Conservation (phyloP, 2,329 filamentous ascomycete species). For the Neopestalotiopsis clavispora region DNA sequence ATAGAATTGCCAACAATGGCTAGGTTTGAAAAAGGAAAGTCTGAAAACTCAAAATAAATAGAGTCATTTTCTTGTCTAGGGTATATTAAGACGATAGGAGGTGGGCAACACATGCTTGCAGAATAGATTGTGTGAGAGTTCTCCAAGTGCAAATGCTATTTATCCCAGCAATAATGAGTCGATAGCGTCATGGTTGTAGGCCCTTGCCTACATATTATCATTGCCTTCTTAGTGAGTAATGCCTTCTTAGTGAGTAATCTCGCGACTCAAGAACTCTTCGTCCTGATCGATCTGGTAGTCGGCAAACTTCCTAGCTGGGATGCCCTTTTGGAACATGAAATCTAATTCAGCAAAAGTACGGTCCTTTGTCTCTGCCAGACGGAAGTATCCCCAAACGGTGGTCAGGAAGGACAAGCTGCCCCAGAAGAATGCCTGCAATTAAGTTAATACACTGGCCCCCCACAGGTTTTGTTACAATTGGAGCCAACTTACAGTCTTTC, state of each 20-base stretch:
- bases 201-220: no score
- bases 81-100: no score
- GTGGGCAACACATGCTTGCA: no score
- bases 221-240: background rate
- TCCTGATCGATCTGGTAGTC: conserved; percentile 41
- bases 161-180: no score
- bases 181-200: no score
- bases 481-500: conserved; percentile 38
- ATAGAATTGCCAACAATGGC: background rate
- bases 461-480: background rate
- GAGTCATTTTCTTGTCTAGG: no score
- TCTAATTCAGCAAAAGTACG: conserved; percentile 52
- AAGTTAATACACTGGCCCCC: conserved; percentile 18
- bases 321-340: conserved; percentile 44
- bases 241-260: background rate
- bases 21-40: background rate
- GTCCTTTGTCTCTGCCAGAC: conserved; percentile 49
- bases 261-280: conserved; percentile 25
- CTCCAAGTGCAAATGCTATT: no score
- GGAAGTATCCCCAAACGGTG: conserved; percentile 47
- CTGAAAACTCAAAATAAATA: background rate
- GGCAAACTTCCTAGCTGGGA: conserved; percentile 44
- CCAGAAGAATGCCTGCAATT: conserved; percentile 47
- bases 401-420: conserved; percentile 41
- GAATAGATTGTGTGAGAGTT: no score